Evolutionary conservation across 2,329 filamentous ascomycete genomes (phyloP), one percentile per base, ranked within the genome.

Genomic region (Colletotrichum higginsianum): DNA sequence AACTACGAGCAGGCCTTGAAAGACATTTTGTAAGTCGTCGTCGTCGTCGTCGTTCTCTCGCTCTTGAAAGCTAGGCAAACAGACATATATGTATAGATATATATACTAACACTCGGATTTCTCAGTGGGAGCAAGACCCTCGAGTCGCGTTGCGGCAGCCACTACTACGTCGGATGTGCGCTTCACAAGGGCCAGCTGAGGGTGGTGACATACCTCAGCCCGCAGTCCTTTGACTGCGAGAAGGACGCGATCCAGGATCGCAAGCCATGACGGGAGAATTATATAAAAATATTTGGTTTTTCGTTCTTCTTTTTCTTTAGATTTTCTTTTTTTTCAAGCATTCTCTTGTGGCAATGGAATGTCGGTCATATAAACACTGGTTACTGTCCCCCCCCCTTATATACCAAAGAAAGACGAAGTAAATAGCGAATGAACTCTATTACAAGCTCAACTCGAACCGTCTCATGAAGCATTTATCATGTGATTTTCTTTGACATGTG

Each of bases 161-260:
- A 71, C 3, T 71, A 71, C 46, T 71, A 71, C 23, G 68, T 71
- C 4, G 68, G 68, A 18, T 71, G 68, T 18, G 68, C 68, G 13
- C 26, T 71, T 58, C 53, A 56, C 15, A 71, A 71, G 58, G 68
- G 68, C 8, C 64, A 71, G 26, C n/a, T 71, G 26, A 67, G 68
- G 26, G 68, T 71, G 12, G 68, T 71, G 15, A 71, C 68, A 16
- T 71, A 71, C 38, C 65, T 71, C 15, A 71, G 68, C 58, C 68
- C 68, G 7, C 68, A 71, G 40, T 71, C 68, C 1, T 71, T 71
- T 4, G 64, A 71, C 23, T 71, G 68, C 23, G 68, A 71, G 44
- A 71, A 58, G 26, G 68, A 71, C 35, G 58, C 12, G 35, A 67
- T 71, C 30, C 26, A 55, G 30, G 35, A 44, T 21, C 42, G 52